A percentile compares a stretch with the other conserved stretches of the same genome.
These are phyloP conservation scores for Talaromyces adpressus DNA, from an alignment of 495 filamentous ascomycete species.

Conservation along the genomic window DNA sequence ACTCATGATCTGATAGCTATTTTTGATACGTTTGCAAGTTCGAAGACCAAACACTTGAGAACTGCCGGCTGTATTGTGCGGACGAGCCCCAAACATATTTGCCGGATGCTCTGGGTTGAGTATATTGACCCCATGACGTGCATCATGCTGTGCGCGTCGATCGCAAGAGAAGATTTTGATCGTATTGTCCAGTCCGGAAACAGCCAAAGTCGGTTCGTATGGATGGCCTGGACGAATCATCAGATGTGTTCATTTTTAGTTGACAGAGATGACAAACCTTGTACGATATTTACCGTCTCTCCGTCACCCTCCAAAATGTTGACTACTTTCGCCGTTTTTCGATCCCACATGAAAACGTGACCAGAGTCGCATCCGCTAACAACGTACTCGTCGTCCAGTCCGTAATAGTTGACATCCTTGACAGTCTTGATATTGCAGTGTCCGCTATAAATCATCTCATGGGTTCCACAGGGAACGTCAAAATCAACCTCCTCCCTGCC, in stretches of 20 bases:
- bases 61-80: conserved; percentile 10
- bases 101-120: conserved; percentile 32
- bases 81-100: conserved; percentile 19
- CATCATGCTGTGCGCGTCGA: conserved; percentile 48
- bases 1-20: conserved; percentile 56
- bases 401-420: conserved; percentile 71
- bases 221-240: conserved; percentile 47
- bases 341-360: conserved; percentile 67
- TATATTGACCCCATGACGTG: conserved; percentile 50
- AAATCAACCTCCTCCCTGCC: conserved; percentile 41
- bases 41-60: conserved; percentile 34
- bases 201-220: conserved; percentile 64
- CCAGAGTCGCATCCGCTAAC: conserved; percentile 65
- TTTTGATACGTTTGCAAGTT: conserved; percentile 52
- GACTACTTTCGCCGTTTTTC: conserved; percentile 53
- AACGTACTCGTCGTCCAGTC: conserved; percentile 67
- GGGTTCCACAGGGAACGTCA: conserved; percentile 48
- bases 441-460: conserved; percentile 54
- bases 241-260: neutral
- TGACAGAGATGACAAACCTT: conserved; percentile 35
- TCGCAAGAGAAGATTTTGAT: conserved; percentile 73
- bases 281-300: conserved; percentile 69
- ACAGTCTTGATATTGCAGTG: conserved; percentile 71
- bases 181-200: conserved; percentile 66
- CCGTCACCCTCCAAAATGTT: conserved; percentile 66